Evolutionary conservation across 805 yeast genomes (phyloP), one percentile per base, ranked within the genome.

Genomic region (Saturnispora sekii): DNA sequence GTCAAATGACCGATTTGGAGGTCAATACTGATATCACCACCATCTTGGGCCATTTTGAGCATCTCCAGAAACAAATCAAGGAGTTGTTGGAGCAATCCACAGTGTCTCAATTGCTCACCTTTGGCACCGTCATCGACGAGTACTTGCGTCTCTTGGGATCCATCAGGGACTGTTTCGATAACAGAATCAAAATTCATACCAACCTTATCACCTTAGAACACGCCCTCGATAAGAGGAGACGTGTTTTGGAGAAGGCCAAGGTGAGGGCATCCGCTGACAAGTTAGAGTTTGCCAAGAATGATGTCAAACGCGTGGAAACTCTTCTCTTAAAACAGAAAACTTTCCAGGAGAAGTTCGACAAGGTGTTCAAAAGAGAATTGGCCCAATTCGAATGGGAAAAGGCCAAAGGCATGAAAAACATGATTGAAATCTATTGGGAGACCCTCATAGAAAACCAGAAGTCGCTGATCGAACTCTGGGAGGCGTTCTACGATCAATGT

Each of bases 391-490:
- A 87, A 58, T 66, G 69, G 37, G 90, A 83, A 46, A 84, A 81
- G 54, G 73, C 86, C 32, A 78, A 75, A 33, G 97, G 89, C 55
- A 87, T 90, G 63, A 76, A 96, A 58, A 84, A 84, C 56, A 76
- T 88, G 50, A 84, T 90, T 43, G 98, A 93, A 63, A 81, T 90
- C 10, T 89, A 80, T 56, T 74, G 94, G 59, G 97, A 93, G 62
- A 78, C 93, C 43, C 76, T 93, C 18, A 84, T 89, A 44, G 98
- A 93, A 63, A 73, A 88, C 30, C 98, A 93, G 63, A 93, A 93
- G 65, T 96, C 88, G 60, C 79, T 83, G 30, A 84, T 84, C 48
- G 94, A 84, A 58, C 61, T 81, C n/a, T 84, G 90, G 86, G 93
- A 84, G 60, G 79, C 88, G 0, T 93, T 90, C 58, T 88, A 87